These are phyloP conservation scores for Helichrysum umbraculigerum DNA, from an alignment of 129 eudicot genomes.

Conservation along the genomic window DNA sequence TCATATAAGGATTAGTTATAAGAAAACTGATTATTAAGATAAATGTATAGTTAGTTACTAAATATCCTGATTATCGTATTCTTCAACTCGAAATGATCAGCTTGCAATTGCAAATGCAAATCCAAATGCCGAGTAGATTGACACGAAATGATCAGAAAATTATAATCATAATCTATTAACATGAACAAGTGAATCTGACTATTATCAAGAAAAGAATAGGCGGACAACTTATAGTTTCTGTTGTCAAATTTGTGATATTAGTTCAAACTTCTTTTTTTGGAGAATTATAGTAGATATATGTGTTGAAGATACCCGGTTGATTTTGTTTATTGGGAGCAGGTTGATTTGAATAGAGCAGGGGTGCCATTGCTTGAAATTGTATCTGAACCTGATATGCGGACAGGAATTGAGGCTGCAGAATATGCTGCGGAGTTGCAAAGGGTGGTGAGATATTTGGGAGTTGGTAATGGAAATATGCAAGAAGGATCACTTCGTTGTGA, in stretches of 20 bases:
- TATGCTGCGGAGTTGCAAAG: slow-evolving; percentile 97
- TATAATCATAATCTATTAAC: not conserved
- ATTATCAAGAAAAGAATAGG: not conserved
- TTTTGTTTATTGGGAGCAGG: slow-evolving; percentile 41
- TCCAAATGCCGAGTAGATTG: not conserved
- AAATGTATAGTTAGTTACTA: not conserved
- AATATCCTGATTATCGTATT: not conserved
- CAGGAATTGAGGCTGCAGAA: slow-evolving; percentile 96
- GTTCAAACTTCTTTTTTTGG: not conserved
- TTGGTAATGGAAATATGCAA: slow-evolving; percentile 93
- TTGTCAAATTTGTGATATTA: slow-evolving; percentile 1
- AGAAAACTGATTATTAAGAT: not conserved
- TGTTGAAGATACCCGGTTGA: not conserved
- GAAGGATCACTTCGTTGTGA: slow-evolving; percentile 99
- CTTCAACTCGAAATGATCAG: not conserved
- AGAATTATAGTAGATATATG: not conserved
- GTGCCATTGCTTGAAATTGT: slow-evolving; percentile 98
- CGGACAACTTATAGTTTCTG: not conserved
- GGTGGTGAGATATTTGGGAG: slow-evolving; percentile 88
- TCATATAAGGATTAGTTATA: not conserved
- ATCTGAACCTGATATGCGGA: slow-evolving; percentile 97
- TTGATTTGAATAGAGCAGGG: slow-evolving; percentile 96
- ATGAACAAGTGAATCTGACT: not conserved
- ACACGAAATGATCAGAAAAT: not conserved
- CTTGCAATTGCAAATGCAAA: not conserved